Conservation (phyloP, 495 filamentous ascomycete genomes). For the Haplographium delicatum region DNA sequence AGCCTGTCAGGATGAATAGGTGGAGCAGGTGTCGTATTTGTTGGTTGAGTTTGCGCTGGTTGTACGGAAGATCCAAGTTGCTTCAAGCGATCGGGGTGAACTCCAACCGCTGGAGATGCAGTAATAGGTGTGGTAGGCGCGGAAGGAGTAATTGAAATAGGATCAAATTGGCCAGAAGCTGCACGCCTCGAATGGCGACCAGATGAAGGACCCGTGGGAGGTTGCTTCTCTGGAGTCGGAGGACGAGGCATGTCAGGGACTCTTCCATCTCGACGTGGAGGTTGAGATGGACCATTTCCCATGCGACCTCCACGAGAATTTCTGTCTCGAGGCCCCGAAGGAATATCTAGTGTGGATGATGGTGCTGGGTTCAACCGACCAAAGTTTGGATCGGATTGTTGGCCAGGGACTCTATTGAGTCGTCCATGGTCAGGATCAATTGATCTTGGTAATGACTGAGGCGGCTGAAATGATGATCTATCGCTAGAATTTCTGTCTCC, state of each 20-base stretch:
- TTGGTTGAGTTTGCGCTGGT: constrained; percentile 22
- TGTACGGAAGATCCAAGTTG: constrained; percentile 28
- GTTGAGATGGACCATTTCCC: constrained; percentile 7
- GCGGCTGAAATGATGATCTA: constrained; percentile 21
- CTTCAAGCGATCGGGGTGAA: constrained; percentile 48
- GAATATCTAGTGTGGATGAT: constrained; percentile 46
- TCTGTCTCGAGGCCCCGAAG: constrained; percentile 55
- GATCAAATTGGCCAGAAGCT: constrained; percentile 22
- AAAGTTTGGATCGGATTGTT: constrained; percentile 54
- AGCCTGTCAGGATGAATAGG: constrained; percentile 31
- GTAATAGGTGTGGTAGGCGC: constrained; percentile 28
- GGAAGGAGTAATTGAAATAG: neutral
- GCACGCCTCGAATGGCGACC: constrained; percentile 18
- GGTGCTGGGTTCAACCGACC: constrained; percentile 51
- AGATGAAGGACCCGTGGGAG: constrained; percentile 25
- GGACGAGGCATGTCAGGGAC: constrained; percentile 18
- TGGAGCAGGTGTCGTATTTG: constrained; percentile 9
- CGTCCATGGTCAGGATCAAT: constrained; percentile 52
- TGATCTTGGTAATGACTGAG: constrained; percentile 27
- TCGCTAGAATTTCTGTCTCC: constrained; percentile 12
- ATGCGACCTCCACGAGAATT: constrained; percentile 18
- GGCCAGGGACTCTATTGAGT: constrained; percentile 38
- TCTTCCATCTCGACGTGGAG: constrained; percentile 16
- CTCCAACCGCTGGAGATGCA: constrained; percentile 26
- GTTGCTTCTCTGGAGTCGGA: constrained; percentile 25